Evolutionary conservation across 2,329 filamentous ascomycete genomes (phyloP), one percentile per base, ranked within the genome.

Genomic region (Aspergillus ochraceoroseus): DNA sequence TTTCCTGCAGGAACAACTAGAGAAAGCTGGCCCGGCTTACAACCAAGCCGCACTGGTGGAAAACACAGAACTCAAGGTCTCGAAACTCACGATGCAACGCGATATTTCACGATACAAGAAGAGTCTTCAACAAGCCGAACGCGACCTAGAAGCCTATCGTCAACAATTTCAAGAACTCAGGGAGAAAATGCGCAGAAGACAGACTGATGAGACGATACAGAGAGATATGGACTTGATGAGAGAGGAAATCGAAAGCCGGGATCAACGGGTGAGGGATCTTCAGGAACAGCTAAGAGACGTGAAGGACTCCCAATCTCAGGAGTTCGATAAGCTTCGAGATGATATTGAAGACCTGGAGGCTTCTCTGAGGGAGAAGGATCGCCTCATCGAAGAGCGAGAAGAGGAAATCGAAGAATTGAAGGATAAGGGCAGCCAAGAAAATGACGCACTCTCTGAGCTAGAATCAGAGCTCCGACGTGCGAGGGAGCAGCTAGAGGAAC

Each of bases 31-130:
- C 0, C 88, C 87, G 5, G 87, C 89, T 40, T 92, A 89, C 70
- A 94, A 89, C 56, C 85, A 94, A 63, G 80, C 81, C 19, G 87
- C 90, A 3, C 71, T 98, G 18, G 87, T 86, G 60, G 92, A 98
- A 66, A 98, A 98, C 60, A 94, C 92, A 3, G 89, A 94, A 51
- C 79, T 98, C 39, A 96, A 96, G 64, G 88, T 95, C 43, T 84
- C 92, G 66, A 87, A 87, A 59, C 79, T 94, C 45, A 90, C 87
- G 0, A 85, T 96, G 79, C 82, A 92, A 60, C 79, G 83, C 45
- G 92, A 98, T 55, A 74, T 98, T 12, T 80, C 85, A 52, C 81
- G 82, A 50, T 92, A 90, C 68, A 86, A 85, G 61, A 96, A 95
- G 62, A 83, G 83, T 27, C 72, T 98, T 7, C 79, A 78, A 13